Conservation (phyloP, 202 grass and related monocot species). For the Saccharum hybrid region DNA sequence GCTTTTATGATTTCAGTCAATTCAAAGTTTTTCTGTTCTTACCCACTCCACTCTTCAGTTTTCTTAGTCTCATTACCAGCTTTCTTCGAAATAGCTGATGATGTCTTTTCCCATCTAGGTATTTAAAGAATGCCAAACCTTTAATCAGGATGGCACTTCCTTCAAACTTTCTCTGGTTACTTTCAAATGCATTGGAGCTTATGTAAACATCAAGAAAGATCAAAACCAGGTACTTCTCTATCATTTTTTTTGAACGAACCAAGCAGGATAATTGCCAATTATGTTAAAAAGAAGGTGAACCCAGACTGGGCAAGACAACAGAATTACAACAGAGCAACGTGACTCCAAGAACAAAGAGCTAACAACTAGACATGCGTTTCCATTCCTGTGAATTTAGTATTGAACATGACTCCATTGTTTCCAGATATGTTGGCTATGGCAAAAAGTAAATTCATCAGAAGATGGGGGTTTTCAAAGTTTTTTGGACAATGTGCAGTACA, state of each 20-base stretch:
- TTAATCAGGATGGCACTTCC: slow-evolving; percentile 63
- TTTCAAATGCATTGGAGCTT: slow-evolving; percentile 87
- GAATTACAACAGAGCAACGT: too few relatives aligned
- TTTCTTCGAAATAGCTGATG: slow-evolving; percentile 21
- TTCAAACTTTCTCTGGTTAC: slow-evolving; percentile 82
- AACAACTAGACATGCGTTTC: slow-evolving; percentile 9
- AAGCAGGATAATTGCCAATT: too few relatives aligned
- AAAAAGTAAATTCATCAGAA: slow-evolving; percentile 65
- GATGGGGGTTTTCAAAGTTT: slow-evolving; percentile 79
- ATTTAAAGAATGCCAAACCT: slow-evolving; percentile 78
- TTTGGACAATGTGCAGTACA: slow-evolving; percentile 88
- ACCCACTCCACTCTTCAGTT: not conserved
- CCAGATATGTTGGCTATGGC: slow-evolving; percentile 78
- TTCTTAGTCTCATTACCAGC: slow-evolving; percentile 6
- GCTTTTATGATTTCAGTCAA: slow-evolving; percentile 2
- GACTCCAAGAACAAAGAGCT: too few relatives aligned
- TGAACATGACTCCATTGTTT: slow-evolving; percentile 29
- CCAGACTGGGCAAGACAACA: too few relatives aligned
- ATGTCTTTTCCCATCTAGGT: slow-evolving; percentile 54
- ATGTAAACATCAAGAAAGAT: slow-evolving; percentile 99
- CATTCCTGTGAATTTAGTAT: slow-evolving; percentile 17
- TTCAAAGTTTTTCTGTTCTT: not conserved
- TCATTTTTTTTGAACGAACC: not conserved
- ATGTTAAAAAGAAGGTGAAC: too few relatives aligned
- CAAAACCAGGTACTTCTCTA: slow-evolving; percentile 75